phyloP scores from a whole-genome alignment of 768 basidiomycete genomes.

The Macrocybe gigantea region DNA sequence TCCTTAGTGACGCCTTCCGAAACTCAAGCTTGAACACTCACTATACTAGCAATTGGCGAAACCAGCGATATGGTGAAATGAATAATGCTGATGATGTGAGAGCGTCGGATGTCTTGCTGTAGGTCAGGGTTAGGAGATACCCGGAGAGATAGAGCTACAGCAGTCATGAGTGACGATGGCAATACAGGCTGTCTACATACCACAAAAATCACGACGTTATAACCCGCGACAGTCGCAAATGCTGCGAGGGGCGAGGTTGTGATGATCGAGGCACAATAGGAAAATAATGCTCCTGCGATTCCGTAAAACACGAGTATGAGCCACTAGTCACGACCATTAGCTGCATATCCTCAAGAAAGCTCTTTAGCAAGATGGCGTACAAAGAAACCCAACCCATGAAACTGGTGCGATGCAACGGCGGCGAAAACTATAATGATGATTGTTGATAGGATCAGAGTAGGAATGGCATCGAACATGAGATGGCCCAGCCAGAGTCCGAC shows the following conservation, averaged over 20 bases:
- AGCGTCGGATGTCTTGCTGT: slow-evolving; percentile 56
- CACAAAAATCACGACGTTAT: slow-evolving; percentile 66
- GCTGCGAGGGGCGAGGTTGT: slow-evolving; percentile 64
- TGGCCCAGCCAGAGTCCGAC: slow-evolving; percentile 77
- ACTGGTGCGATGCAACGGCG: slow-evolving; percentile 44
- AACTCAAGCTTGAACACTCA: slow-evolving; percentile 27
- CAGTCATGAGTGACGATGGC: background rate
- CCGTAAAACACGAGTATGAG: slow-evolving; percentile 66
- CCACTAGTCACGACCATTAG: slow-evolving; percentile 41
- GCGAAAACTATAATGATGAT: slow-evolving; percentile 61
- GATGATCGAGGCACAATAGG: slow-evolving; percentile 59
- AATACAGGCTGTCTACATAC: slow-evolving; percentile 33
- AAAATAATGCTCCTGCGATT: slow-evolving; percentile 59
- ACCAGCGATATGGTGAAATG: slow-evolving; percentile 66
- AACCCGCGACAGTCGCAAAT: slow-evolving; percentile 68
- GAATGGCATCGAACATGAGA: slow-evolving; percentile 64
- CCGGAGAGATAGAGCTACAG: slow-evolving; percentile 55
- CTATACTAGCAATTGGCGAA: slow-evolving; percentile 65
- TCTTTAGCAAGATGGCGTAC: slow-evolving; percentile 25
- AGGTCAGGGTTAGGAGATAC: slow-evolving; percentile 71
- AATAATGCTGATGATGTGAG: slow-evolving; percentile 50
- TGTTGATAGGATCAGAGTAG: slow-evolving; percentile 53
- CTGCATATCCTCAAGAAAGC: background rate
- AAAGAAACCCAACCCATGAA: slow-evolving; percentile 63
- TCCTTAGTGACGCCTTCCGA: background rate